These are phyloP conservation scores for Carex pumila DNA, from an alignment of 176 grass and related monocot genomes.

Conservation along the genomic window DNA sequence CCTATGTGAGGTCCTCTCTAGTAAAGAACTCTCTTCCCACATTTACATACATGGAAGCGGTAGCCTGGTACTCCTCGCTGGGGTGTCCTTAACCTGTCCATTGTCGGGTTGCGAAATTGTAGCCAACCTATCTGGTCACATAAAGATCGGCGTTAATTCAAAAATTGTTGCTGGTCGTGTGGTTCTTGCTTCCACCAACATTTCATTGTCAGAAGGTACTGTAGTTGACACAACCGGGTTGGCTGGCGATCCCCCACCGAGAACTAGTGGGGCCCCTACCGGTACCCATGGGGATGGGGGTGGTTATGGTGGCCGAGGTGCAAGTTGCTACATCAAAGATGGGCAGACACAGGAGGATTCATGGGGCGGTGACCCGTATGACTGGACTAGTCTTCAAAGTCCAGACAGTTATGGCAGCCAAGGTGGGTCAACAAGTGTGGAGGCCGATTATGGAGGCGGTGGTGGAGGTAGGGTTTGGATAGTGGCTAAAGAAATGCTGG, in stretches of 20 bases:
- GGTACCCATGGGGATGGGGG: constrained; percentile 86
- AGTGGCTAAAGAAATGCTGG: constrained; percentile 53
- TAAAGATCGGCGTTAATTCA: constrained; percentile 43
- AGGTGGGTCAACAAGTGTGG: constrained; percentile 78
- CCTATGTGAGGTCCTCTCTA: constrained; percentile 58
- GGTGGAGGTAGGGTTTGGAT: constrained; percentile 83
- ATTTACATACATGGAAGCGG: constrained; percentile 73
- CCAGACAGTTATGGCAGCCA: constrained; percentile 88
- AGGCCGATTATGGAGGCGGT: constrained; percentile 72
- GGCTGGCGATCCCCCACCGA: constrained; percentile 57
- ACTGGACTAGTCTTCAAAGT: constrained; percentile 54
- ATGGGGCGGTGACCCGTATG: constrained; percentile 89
- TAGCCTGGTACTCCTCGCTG: constrained; percentile 61
- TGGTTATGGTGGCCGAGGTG: constrained; percentile 74
- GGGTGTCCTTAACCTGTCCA: constrained; percentile 57
- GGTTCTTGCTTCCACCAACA: constrained; percentile 45
- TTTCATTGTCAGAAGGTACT: constrained; percentile 65
- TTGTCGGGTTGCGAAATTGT: constrained; percentile 56
- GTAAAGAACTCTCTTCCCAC: constrained; percentile 43
- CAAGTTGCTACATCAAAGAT: constrained; percentile 81
- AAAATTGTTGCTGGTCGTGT: constrained; percentile 62
- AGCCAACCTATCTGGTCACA: constrained; percentile 55
- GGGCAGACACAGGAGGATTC: constrained; percentile 96
- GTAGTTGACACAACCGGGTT: constrained; percentile 64
- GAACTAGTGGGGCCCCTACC: constrained; percentile 76